phyloP scores from a whole-genome alignment of 129 eudicot species.

The Flaveria trinervia region DNA sequence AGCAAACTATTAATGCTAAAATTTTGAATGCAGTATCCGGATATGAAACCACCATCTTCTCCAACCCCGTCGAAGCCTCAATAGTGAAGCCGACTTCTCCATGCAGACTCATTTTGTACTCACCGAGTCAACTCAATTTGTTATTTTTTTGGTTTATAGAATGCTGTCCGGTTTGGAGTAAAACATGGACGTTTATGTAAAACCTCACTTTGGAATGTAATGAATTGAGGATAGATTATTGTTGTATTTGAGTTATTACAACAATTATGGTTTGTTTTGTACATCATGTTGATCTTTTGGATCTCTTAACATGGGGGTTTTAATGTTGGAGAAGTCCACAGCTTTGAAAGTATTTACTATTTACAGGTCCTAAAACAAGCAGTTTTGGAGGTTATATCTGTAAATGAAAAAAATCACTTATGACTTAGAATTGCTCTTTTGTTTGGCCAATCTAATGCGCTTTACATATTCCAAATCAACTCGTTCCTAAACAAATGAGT shows the following conservation, averaged over 20 bases:
- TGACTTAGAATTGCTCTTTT: not conserved
- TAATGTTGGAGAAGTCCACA: not conserved
- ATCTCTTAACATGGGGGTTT: not conserved
- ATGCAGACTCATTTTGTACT: constrained; percentile 37
- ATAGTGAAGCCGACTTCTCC: constrained; percentile 21
- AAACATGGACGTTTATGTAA: constrained; percentile 15
- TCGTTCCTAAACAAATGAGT: too few relatives aligned
- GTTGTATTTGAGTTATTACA: constrained; percentile 1
- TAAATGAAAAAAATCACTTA: too few relatives aligned
- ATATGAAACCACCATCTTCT: constrained; percentile 79
- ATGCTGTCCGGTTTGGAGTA: constrained; percentile 20
- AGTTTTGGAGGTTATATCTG: not conserved
- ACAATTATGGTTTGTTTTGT: constrained; percentile 1
- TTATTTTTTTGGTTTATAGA: not conserved
- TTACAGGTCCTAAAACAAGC: not conserved
- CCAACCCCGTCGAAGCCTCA: constrained; percentile 86
- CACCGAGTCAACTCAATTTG: constrained; percentile 25
- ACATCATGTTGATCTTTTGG: not conserved
- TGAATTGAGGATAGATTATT: constrained; percentile 16
- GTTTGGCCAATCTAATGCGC: too few relatives aligned
- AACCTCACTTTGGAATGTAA: not conserved
- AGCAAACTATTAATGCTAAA: constrained; percentile 14
- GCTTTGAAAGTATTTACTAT: not conserved
- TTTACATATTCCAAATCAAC: too few relatives aligned
- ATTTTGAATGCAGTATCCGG: constrained; percentile 69